Base-by-base conservation (phyloP, 2,329 filamentous ascomycete species). In the Cordyceps javanica region DNA sequence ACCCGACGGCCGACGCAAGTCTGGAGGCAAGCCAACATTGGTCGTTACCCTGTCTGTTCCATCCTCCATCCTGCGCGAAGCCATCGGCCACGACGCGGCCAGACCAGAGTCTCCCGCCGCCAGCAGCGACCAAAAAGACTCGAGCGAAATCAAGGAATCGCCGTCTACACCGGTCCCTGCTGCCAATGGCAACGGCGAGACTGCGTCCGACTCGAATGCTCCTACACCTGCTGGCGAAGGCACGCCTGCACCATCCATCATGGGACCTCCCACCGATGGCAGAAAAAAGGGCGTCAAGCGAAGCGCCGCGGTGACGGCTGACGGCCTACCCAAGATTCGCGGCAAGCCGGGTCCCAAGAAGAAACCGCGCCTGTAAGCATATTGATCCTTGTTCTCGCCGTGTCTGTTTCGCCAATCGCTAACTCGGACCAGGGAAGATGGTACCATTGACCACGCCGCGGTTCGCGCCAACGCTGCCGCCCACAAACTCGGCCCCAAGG, bases 291-390 rank as follows among this genome's bases (percentile, higher is more conserved):
- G 87, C 34, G 77, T 82, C 34, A 88, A 91, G 71, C 82, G 87
- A 63, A 82, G 83, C 23, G 88, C 88, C 65, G 78, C 82, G 57
- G 79, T 85, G 68, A 73, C 74, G 60, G 72, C 75, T 70, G 89
- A 92, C 62, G 79, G 77, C 34, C 68, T 76, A 26, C 78, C 86
- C n/a, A 91, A 89, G 72, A 79, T 86, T 56, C 80, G 90, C 69
- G 89, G 89, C 69, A 95, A 96, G 77, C 93, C 94, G 7, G 93
- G 93, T 7, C 93, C 93, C 0, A 97, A 97, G 83, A 96, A 97
- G 84, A 96, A 95, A 77, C 87, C 89, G 63, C 87, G 89, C 80
- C 75, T 96, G 93, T 97, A 88, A 76, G 91, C 88, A 30, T 30
- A 34, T 42, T 8, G 34, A 23, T 13, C 21, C 55, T 25, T 52